Evolutionary conservation across 345 rosid genomes (phyloP).

Genomic region (Syzygium oleosum): DNA sequence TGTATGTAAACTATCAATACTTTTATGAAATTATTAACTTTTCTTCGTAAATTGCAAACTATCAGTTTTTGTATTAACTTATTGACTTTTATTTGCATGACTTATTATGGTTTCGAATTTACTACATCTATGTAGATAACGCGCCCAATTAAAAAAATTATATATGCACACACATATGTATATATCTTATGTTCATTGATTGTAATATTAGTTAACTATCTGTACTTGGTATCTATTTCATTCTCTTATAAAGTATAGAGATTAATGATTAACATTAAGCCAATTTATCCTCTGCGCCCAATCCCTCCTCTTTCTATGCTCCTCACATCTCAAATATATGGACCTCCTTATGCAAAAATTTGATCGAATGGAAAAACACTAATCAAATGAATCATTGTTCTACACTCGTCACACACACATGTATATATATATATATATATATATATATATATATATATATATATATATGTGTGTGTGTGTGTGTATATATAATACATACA

Average conservation of each 20-base stretch:
- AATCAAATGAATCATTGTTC: background rate
- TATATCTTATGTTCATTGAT: background rate
- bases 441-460: too few species aligned
- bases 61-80: fast-evolving
- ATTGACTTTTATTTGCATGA: background rate
- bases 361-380: too few species aligned
- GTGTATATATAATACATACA: too few species aligned
- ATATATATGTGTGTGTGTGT: too few species aligned
- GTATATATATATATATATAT: too few species aligned
- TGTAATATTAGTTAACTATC: too few species aligned
- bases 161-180: too few species aligned
- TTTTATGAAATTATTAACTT: background rate
- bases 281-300: background rate
- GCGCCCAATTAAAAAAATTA: too few species aligned
- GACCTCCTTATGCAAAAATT: background rate
- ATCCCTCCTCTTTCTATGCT: background rate
- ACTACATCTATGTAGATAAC: too few species aligned
- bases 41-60: too few species aligned
- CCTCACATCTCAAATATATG: background rate
- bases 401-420: too few species aligned
- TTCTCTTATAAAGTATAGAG: background rate
- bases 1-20: too few species aligned
- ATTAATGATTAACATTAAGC: background rate
- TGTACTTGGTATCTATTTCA: background rate
- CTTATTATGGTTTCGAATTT: background rate